phyloP scores from a whole-genome alignment of 495 filamentous ascomycete genomes.

The Neurospora intermedia region DNA sequence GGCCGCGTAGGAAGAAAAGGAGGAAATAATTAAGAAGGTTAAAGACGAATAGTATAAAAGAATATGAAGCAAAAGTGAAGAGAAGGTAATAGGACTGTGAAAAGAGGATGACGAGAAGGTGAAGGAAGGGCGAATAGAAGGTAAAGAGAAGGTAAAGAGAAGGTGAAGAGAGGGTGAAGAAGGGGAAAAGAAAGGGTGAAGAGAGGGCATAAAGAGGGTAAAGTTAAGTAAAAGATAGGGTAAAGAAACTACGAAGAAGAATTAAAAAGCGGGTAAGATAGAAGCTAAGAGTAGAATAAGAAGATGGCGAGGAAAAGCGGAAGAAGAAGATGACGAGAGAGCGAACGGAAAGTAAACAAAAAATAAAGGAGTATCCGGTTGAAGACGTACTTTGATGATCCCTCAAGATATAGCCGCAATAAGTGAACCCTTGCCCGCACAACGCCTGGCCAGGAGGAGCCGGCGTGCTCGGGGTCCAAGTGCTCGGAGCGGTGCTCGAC shows the following conservation, averaged over 20 bases:
- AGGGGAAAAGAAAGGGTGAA: not conserved
- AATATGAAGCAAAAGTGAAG: not conserved
- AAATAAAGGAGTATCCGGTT: fast-evolving
- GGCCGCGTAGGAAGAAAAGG: not conserved
- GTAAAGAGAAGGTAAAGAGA: not conserved
- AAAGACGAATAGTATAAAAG: not conserved
- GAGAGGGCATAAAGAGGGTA: too few relatives aligned
- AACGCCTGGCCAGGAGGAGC: conserved; percentile 9
- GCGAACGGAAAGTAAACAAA: not conserved
- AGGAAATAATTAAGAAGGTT: not conserved
- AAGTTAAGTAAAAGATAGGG: not conserved
- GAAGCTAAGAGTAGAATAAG: not conserved
- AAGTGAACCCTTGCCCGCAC: conserved; percentile 34
- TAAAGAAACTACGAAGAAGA: not conserved
- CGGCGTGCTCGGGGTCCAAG: conserved; percentile 5
- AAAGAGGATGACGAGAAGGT: not conserved
- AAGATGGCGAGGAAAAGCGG: fast-evolving
- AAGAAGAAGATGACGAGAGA: too few relatives aligned
- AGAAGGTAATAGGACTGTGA: not conserved
- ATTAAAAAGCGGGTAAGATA: not conserved
- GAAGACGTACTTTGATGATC: conserved; percentile 25
- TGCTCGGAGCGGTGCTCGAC: not conserved
- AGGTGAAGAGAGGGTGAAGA: not conserved
- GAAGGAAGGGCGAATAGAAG: not conserved
- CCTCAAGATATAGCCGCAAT: conserved; percentile 34